Base-by-base conservation (phyloP, 1,139 yeast species). In the Kluyveromyces sp. region DNA sequence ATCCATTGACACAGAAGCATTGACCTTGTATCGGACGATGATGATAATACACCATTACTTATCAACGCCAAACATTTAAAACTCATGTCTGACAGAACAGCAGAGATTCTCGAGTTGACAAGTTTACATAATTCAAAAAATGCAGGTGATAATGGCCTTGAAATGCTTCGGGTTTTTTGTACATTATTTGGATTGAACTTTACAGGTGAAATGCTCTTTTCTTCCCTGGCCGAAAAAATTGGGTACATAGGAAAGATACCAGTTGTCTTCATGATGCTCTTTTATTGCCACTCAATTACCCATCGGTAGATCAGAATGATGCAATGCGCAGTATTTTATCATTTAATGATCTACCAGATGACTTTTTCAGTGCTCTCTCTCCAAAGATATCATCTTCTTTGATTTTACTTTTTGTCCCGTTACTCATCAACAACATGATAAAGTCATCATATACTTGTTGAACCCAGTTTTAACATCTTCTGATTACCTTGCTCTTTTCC, bases 31-130 rank as follows among this genome's bases (percentile, higher is more conserved):
- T 57, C 55, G 6, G 52, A 55, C 37, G 60, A 60, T 34, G 41
- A 47, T 3, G 55, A 58, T 7, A 50, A 69, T 6, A 71, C 74
- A 1, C 71, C 74, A 1, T 27, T 41, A n/a, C n/a, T 29, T 4
- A 34, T 80, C 39, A 75, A 72, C 53, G 85, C 82, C 1, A 64
- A 81, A 5, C 80, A 80, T 54, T 63, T 81, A 48, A 71, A 81
- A 48, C 77, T 78, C 37, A 68, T 82, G 47, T 76, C 83, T 2
- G 81, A 83, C 41, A 70, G 89, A 61, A 81, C 87, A 0, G 79
- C 86, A 0, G 84, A 82, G 61, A 65, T 82, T 44, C 70, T 82
- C 46, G 86, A 79, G 55, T 86, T 85, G 1, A 80, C 86, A 3
- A 60, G 69, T 2, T 66, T 70, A 29, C 63, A 63, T 43, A 61